Base-by-base conservation (phyloP, 2,329 filamentous ascomycete species). In the Diaporthe amygdali region DNA sequence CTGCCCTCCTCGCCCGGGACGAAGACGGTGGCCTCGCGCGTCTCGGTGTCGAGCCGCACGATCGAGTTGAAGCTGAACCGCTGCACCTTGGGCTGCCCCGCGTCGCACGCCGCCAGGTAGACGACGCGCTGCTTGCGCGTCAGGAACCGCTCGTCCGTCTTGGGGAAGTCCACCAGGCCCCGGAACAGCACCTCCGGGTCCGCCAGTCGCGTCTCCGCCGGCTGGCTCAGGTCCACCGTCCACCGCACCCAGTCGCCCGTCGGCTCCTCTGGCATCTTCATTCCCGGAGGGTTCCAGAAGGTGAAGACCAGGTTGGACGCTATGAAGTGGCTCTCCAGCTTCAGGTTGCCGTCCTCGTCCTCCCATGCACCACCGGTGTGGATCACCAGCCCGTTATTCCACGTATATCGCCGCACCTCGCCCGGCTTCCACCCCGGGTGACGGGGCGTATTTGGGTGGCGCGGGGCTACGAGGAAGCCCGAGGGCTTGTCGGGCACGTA, bases 81-180 rank as follows among this genome's bases (percentile, higher is more conserved):
- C 3, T 78, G 73, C 22, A 76, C 76, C 14, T 68, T 66, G 63
- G 81, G 77, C 5, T 71, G 66, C 39, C 71, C 71, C 30, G 81
- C 80, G 10, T 76, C 73, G 0, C 81, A 80, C 0, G 80, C 76
- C 61, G 79, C 79, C 0, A 80, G 82, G 3, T 81, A 30, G 2
- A 74, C 76, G 68, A 83, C 81, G 10, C 81, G 81, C 73, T 72
- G 44, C 80, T 78, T 83, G 79, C 81, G 84, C 75, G 81, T 83
- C 72, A 85, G 84, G 5, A 81, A 80, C 64, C 84, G 84, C 51
- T 79, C 76, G 49, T 82, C 75, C n/a, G 76, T 78, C 1, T 83
- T 69, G 9, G 79, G 76, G 1, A 84, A 74, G 64, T 84, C 81
- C 34, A 84, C 51, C 9, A 34, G 30, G 17, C 51, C 51, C 51